These are phyloP conservation scores for Dimargaris xerosporica DNA, from an alignment of 192 early-diverging fungal genomes.

Conservation along the genomic window DNA sequence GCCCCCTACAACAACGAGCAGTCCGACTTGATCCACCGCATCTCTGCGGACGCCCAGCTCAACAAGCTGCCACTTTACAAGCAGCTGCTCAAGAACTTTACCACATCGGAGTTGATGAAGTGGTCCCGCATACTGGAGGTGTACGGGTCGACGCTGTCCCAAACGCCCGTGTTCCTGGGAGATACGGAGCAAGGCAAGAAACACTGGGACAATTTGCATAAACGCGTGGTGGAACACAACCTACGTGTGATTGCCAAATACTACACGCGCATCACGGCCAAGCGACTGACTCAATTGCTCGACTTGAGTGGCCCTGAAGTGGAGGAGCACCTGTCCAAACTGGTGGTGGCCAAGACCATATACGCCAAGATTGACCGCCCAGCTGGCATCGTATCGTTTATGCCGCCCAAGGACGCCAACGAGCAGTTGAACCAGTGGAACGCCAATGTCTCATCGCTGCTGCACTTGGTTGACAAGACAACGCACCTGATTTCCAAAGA, in stretches of 20 bases:
- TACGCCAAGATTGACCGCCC: constrained; percentile 92
- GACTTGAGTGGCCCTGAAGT: constrained; percentile 72
- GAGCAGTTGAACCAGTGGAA: constrained; percentile 90
- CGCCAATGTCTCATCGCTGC: constrained; percentile 67
- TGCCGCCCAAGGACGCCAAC: constrained; percentile 68
- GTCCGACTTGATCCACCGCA: constrained; percentile 78
- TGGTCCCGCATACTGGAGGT: constrained; percentile 88
- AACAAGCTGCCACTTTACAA: constrained; percentile 53
- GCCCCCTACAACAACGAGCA: constrained; percentile 95
- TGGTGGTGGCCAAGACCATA: constrained; percentile 90
- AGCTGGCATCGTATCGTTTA: constrained; percentile 78
- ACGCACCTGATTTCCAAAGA: constrained; percentile 81
- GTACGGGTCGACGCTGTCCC: constrained; percentile 61
- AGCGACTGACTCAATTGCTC: constrained; percentile 77
- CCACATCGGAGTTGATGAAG: constrained; percentile 82
- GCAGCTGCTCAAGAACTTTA: constrained; percentile 81
- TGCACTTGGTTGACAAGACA: constrained; percentile 90
- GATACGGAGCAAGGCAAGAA: constrained; percentile 60
- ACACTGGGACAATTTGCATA: constrained; percentile 71
- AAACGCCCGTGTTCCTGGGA: constrained; percentile 56
- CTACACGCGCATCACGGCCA: constrained; percentile 75
- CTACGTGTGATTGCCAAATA: constrained; percentile 93
- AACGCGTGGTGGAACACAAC: constrained; percentile 97
- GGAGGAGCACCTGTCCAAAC: constrained; percentile 82
- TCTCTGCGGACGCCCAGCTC: constrained; percentile 67